These are phyloP conservation scores for Ambrosiella xylebori DNA, from an alignment of 2,329 filamentous ascomycete genomes.

Conservation along the genomic window DNA sequence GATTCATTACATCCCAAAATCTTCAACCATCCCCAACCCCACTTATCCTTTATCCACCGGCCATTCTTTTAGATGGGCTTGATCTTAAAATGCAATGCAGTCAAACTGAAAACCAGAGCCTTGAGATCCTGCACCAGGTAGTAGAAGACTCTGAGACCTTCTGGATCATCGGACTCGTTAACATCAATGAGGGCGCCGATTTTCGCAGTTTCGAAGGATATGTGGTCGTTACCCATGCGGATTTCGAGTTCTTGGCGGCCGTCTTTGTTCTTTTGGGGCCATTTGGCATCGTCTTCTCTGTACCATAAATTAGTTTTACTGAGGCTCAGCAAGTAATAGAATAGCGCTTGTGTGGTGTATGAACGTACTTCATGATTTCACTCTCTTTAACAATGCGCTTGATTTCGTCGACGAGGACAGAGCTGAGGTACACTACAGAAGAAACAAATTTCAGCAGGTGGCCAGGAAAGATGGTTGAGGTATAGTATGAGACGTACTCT, in stretches of 20 bases:
- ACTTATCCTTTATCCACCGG: no score
- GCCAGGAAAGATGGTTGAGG: no score
- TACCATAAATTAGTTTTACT: neutral
- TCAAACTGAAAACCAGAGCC: slow-evolving; percentile 88
- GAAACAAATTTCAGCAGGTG: neutral
- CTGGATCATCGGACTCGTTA: slow-evolving; percentile 86
- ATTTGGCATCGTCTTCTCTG: slow-evolving; percentile 95
- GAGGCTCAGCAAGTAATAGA: neutral
- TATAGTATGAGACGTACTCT: slow-evolving; percentile 53
- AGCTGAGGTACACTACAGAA: slow-evolving; percentile 81
- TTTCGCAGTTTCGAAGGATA: slow-evolving; percentile 98
- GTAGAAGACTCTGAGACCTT: slow-evolving; percentile 93
- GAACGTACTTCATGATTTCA: slow-evolving; percentile 77
- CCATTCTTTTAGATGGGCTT: slow-evolving; percentile 43
- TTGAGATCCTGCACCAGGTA: slow-evolving; percentile 96
- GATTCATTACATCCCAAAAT: no score
- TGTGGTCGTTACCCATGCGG: slow-evolving; percentile 81
- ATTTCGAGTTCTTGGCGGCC: slow-evolving; percentile 95
- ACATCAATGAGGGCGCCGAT: slow-evolving; percentile 95
- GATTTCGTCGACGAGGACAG: slow-evolving; percentile 78
- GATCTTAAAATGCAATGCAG: slow-evolving; percentile 94
- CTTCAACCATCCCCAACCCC: no score
- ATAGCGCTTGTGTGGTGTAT: neutral
- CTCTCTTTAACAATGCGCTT: slow-evolving; percentile 93
- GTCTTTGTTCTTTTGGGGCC: slow-evolving; percentile 99